Conservation (phyloP, 1,284 basidiomycete genomes). For the Porphyrellus sp. region DNA sequence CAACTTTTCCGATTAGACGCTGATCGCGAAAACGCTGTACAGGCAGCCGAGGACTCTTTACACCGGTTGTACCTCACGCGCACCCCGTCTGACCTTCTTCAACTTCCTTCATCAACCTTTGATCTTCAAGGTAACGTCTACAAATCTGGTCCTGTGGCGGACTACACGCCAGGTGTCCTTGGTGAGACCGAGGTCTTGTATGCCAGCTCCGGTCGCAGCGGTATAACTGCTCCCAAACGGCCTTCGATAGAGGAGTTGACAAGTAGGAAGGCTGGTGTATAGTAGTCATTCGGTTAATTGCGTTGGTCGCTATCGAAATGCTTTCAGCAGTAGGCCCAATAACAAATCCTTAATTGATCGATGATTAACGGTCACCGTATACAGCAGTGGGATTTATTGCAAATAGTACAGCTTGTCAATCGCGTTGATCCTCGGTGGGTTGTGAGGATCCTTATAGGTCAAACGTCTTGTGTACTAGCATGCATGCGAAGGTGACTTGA, state of each 20-base stretch:
- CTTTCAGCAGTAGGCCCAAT: not conserved
- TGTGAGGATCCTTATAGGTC: too few species aligned
- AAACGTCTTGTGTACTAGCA: too few species aligned
- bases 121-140: conserved; percentile 33
- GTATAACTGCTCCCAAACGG: conserved; percentile 31
- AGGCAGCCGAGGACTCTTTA: conserved; percentile 85
- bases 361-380: not conserved
- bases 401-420: too few species aligned
- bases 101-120: conserved; percentile 65
- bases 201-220: conserved; percentile 55
- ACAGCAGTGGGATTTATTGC: too few species aligned
- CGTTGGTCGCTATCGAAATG: conserved; percentile 19
- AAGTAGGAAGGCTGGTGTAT: conserved; percentile 26
- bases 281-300: conserved; percentile 31
- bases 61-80: conserved; percentile 78
- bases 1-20: not conserved
- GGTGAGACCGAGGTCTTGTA: conserved; percentile 65
- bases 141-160: conserved; percentile 32
- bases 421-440: too few species aligned
- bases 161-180: conserved; percentile 53
- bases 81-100: conserved; percentile 61
- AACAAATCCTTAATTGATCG: not conserved
- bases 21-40: conserved; percentile 3
- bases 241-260: conserved; percentile 23
- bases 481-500: too few species aligned